Base-by-base conservation (phyloP, 108 stramenopile species). In the Cyclostephanos invisitatus region DNA sequence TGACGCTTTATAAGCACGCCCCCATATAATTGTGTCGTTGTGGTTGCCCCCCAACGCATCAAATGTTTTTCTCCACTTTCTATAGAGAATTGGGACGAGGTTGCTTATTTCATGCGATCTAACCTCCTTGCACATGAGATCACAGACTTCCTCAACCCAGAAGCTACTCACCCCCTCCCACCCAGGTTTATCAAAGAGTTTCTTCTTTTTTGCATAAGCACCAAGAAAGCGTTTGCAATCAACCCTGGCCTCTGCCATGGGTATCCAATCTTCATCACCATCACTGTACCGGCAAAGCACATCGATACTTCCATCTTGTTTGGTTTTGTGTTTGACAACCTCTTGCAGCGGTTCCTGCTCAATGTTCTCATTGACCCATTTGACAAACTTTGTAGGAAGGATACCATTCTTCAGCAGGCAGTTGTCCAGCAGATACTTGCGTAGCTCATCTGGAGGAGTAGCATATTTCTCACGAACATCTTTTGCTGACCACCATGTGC, bases 1-100 rank as follows among this genome's bases (percentile, higher is more conserved):
- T 18, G 72, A 62, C 10, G 44, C 21, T 55, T 73, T 73, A 18
- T 57, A 73, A n/a, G 63, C 72, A 1, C 72, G n/a, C 36, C 72
- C 64, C 42, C 42, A 64, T 21, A 64, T 46, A 3, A 64, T 55
- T 38, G 62, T 12, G 28, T 72, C 62, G 17, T 25, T 32, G 53
- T 44, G 22, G 50, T 72, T 35, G 35, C 18, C n/a, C 22, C 70
- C 70, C 36, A 24, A 15, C 7, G 3, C 29, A 22, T 42, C 54
- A 27, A 40, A 28, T 29, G 51, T 36, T 5, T 64, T 64, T 35
- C 55, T 64, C 51, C 54, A 64, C 24, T 57, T 15, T 12, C 22
- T 17, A 46, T 21, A 20, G 2, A 50, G 36, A 44, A 14, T 56
- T 15, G 48, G 12, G 2, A 63, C 38, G 14, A 73, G 72, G 44